These are phyloP conservation scores for Fusarium sulawesiense DNA, from an alignment of 2,329 filamentous ascomycete genomes.

Conservation along the genomic window DNA sequence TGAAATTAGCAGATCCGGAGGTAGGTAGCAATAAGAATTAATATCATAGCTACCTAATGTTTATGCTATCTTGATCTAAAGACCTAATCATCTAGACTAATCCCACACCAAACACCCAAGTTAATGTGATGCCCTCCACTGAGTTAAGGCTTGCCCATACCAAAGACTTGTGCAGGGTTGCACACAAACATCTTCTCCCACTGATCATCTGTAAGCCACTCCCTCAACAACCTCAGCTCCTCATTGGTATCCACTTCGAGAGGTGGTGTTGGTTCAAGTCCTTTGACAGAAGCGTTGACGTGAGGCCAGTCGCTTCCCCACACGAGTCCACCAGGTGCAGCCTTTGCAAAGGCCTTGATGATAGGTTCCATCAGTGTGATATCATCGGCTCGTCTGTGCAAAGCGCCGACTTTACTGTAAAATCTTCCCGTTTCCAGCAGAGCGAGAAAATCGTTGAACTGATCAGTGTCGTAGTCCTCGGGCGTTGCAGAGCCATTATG, in stretches of 20 bases:
- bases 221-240: background rate
- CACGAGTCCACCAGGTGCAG: background rate
- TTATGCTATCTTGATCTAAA: background rate
- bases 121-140: background rate
- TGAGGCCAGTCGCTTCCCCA: conserved; percentile 24
- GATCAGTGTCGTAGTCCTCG: background rate
- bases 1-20: background rate
- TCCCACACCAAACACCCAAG: background rate
- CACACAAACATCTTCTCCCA: conserved; percentile 1
- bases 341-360: background rate
- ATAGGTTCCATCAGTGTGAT: background rate
- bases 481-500: conserved; percentile 1
- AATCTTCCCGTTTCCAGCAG: background rate
- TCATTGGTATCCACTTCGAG: background rate
- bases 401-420: background rate
- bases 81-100: background rate
- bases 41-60: background rate
- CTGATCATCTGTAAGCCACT: background rate
- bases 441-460: background rate
- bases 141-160: background rate
- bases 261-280: background rate
- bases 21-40: too few relatives aligned
- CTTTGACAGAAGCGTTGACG: background rate
- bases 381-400: background rate
- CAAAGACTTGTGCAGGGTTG: background rate